Evolutionary conservation across 2,329 filamentous ascomycete genomes (phyloP).

Genomic region (Ceratocystis variospora): DNA sequence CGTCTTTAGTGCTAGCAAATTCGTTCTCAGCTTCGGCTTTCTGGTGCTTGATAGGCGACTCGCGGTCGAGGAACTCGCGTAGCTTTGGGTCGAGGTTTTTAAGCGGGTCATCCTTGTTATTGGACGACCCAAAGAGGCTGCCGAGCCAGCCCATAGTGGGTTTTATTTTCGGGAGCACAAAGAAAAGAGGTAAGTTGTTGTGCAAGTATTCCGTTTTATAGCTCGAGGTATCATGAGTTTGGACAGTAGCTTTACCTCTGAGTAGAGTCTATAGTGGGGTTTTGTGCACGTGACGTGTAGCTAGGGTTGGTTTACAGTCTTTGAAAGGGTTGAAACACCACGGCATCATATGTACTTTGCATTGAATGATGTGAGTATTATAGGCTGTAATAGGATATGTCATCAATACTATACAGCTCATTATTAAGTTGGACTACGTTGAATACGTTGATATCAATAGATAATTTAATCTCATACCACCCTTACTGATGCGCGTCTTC

Average conservation of each 20-base stretch:
- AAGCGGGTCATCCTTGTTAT: slow-evolving; percentile 42
- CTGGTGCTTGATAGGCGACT: slow-evolving; percentile 60
- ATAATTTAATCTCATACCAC: too few relatives aligned
- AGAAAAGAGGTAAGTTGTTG: too few relatives aligned
- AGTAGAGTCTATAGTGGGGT: background rate
- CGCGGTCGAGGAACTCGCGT: slow-evolving; percentile 70
- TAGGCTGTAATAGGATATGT: too few relatives aligned
- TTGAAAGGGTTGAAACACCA: too few relatives aligned
- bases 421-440: too few relatives aligned
- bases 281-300: too few relatives aligned
- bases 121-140: slow-evolving; percentile 36
- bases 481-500: background rate
- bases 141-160: slow-evolving; percentile 44
- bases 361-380: too few relatives aligned
- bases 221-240: background rate
- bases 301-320: too few relatives aligned
- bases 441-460: too few relatives aligned
- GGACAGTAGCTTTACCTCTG: background rate
- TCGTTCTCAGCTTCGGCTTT: slow-evolving; percentile 23
- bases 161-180: background rate
- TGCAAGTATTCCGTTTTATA: background rate
- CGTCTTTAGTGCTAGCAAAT: slow-evolving; percentile 11
- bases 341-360: too few relatives aligned
- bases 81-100: slow-evolving; percentile 68
- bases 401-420: too few relatives aligned